Conservation (phyloP, 2,329 filamentous ascomycete species). For the Ophiocordyceps camponoti-floridani region DNA sequence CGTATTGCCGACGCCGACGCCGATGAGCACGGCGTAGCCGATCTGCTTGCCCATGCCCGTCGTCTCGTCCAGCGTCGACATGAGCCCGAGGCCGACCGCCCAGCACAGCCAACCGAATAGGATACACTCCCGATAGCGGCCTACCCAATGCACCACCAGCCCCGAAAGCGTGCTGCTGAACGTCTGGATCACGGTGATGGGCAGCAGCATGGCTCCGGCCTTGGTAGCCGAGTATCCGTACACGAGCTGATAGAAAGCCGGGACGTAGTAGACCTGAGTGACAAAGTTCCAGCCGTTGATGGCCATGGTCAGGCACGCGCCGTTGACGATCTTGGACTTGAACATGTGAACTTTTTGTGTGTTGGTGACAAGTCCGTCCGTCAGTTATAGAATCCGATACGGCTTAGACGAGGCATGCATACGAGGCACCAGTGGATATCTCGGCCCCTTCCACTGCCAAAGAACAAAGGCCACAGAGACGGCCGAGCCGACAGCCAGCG, state of each 20-base stretch:
- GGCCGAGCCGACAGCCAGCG: slow-evolving; percentile 29
- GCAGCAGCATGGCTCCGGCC: slow-evolving; percentile 22
- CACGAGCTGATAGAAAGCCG: slow-evolving; percentile 26
- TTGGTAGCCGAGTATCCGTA: slow-evolving; percentile 24
- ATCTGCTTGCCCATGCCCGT: slow-evolving; percentile 33
- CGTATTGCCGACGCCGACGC: slow-evolving; percentile 32
- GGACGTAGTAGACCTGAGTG: slow-evolving; percentile 32
- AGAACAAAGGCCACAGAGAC: slow-evolving; percentile 29
- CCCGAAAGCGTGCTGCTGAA: slow-evolving; percentile 30
- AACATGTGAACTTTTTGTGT: slow-evolving; percentile 30
- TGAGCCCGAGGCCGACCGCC: slow-evolving; percentile 31
- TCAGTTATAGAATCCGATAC: background rate
- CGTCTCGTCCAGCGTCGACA: slow-evolving; percentile 29
- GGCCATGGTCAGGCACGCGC: slow-evolving; percentile 36
- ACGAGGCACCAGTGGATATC: slow-evolving; percentile 27
- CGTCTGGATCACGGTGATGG: slow-evolving; percentile 24
- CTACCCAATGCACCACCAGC: slow-evolving; percentile 31
- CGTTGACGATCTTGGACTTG: slow-evolving; percentile 31
- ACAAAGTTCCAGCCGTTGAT: slow-evolving; percentile 42
- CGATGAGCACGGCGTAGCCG: slow-evolving; percentile 33
- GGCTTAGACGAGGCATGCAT: slow-evolving; percentile 5
- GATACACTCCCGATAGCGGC: slow-evolving; percentile 34
- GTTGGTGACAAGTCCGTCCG: no score
- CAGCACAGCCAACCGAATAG: slow-evolving; percentile 33
- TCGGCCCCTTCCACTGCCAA: slow-evolving; percentile 32